Percentiles rank a stretch among this genome's conserved stretches.
These are phyloP conservation scores for Capillidium rhysosporum DNA, from an alignment of 371 early-diverging fungal genomes.

Conservation along the genomic window DNA sequence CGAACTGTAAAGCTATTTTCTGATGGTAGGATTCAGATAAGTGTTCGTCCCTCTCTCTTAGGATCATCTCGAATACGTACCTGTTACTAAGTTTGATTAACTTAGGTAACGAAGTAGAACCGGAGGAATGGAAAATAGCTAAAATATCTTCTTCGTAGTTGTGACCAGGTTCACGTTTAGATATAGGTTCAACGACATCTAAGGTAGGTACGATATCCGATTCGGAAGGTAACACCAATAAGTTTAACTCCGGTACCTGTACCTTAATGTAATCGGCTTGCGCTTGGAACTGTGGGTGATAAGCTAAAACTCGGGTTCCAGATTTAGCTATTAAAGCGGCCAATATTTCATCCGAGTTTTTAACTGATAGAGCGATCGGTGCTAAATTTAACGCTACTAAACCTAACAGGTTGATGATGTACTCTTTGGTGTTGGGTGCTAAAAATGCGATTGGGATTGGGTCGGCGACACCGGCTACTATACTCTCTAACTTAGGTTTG, in stretches of 20 bases:
- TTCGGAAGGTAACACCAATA: too few relatives aligned
- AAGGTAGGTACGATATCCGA: not conserved
- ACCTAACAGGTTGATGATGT: not conserved
- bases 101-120: conserved; percentile 3
- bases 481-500: too few relatives aligned
- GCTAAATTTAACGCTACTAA: not conserved
- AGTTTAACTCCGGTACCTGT: not conserved
- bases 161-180: not conserved
- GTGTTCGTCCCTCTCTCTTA: not conserved
- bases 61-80: not conserved
- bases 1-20: not conserved
- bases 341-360: not conserved
- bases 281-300: not conserved
- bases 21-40: not conserved
- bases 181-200: not conserved
- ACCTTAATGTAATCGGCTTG: not conserved
- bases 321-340: not conserved
- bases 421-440: not conserved
- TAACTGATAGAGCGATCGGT: not conserved
- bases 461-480: too few relatives aligned
- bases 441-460: too few relatives aligned
- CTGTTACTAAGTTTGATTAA: not conserved
- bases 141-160: not conserved
- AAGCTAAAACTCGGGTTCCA: not conserved
- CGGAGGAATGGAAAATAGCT: conserved; percentile 1